Base-by-base conservation (phyloP, 805 yeast species). In the Metschnikowia reukaufii region DNA sequence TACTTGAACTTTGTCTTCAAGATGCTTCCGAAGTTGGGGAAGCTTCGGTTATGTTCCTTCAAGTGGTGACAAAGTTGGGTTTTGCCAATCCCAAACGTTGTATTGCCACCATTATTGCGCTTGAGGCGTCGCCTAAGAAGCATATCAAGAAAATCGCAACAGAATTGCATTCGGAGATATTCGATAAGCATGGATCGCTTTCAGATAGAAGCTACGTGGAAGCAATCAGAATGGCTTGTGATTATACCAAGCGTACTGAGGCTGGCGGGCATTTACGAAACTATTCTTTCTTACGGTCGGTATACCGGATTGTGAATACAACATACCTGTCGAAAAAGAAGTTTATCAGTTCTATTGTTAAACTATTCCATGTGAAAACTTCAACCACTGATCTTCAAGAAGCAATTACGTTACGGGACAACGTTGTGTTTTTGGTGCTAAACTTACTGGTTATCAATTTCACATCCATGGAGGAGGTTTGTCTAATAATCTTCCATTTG, bases 31-130 rank as follows among this genome's bases (percentile, higher is more conserved):
- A 70, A 3, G 65, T 64, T 38, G 78, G 88, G 1, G 63, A 68
- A 23, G 61, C 73, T 1, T 83, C 88, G 0, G 73, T 83, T 3
- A 68, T 73, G 27, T 80, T 82, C 49, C 58, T 88, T 36, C 79
- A 75, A 45, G 62, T 78, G 36, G 78, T 84, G 19, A 74, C 84
- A 8, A 73, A 73, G 23, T 72, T 81, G 44, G 96, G 96, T 0
- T 84, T 79, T 63, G 84, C 86, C 0, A 87, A 85, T 58, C 96
- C 96, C 1, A 76, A 86, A 46, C 57, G 77, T 4, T 79, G 88
- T 56, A 77, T 84, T 5, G 78, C 90, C 0, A 83, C 90, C 0
- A 72, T 87, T 0, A 75, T 88, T 46, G 92, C 92, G 0, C 66
- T 89, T 30, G 82, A 83, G 47, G 72, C 86, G 0, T 80, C 88